phyloP scores from a whole-genome alignment of 73 alveolate genomes.

The Halteria grandinella region DNA sequence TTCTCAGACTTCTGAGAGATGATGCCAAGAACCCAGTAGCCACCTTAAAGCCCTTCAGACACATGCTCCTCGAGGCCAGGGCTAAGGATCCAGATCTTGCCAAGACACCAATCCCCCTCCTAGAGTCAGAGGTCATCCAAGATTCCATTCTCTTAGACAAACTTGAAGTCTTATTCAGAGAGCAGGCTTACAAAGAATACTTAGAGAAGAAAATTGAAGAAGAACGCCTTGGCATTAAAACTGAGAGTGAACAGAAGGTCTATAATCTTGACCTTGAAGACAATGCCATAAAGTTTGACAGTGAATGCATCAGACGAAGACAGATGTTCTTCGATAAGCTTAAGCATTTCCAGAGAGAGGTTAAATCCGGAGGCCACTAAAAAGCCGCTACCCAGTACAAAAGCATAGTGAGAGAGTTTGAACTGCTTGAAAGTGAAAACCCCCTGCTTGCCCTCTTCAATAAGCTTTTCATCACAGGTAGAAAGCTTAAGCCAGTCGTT shows the following conservation, averaged over 20 bases:
- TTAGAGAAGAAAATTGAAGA: conserved; percentile 37
- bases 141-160: conserved; percentile 27
- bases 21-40: conserved; percentile 85
- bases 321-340: conserved; percentile 31
- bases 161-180: conserved; percentile 45
- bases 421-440: conserved; percentile 41
- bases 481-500: conserved; percentile 63
- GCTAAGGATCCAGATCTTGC: conserved; percentile 68
- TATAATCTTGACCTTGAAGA: conserved; percentile 1
- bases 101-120: conserved; percentile 72
- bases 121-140: conserved; percentile 78
- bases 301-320: conserved; percentile 47
- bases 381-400: conserved; percentile 46
- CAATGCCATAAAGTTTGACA: conserved; percentile 32
- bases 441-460: conserved; percentile 51
- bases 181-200: conserved; percentile 44
- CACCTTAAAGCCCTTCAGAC: conserved; percentile 74
- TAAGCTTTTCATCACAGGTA: conserved; percentile 52
- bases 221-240: not conserved
- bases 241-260: conserved; percentile 1
- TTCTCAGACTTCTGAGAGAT: conserved; percentile 73
- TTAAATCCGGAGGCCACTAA: conserved; percentile 52
- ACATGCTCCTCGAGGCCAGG: conserved; percentile 73
- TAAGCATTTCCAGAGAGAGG: conserved; percentile 47
- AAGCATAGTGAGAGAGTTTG: conserved; percentile 58